Evolutionary conservation across 2,329 filamentous ascomycete genomes (phyloP).

Genomic region (Clonostachys chloroleuca): DNA sequence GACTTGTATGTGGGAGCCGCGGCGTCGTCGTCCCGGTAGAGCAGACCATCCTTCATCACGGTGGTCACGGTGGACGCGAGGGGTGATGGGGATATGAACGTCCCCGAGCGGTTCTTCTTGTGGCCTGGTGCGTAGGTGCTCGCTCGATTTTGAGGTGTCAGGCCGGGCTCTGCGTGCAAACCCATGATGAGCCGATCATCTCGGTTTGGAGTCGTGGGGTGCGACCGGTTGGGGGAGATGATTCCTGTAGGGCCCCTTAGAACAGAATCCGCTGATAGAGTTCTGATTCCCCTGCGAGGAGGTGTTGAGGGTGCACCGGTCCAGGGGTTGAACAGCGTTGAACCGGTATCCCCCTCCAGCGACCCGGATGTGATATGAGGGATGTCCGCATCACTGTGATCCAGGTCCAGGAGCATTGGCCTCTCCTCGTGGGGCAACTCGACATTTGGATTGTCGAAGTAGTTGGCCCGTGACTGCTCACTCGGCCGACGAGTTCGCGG

Average conservation of each 20-base stretch:
- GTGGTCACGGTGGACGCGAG: constrained; percentile 55
- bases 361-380: constrained; percentile 16
- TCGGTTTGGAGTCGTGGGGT: constrained; percentile 22
- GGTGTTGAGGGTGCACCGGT: constrained; percentile 25
- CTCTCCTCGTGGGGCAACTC: neutral
- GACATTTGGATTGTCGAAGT: constrained; percentile 29
- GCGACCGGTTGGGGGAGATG: constrained; percentile 16
- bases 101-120: constrained; percentile 28
- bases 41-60: constrained; percentile 51
- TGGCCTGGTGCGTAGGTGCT: constrained; percentile 15
- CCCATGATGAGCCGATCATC: constrained; percentile 13
- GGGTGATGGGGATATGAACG: constrained; percentile 55
- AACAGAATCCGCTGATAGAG: constrained; percentile 28
- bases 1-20: constrained; percentile 30
- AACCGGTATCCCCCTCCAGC: constrained; percentile 18
- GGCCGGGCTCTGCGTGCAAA: constrained; percentile 14
- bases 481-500: constrained; percentile 42
- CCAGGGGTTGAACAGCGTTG: neutral
- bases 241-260: constrained; percentile 12
- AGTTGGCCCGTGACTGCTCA: constrained; percentile 38
- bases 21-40: constrained; percentile 32
- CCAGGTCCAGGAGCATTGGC: too few relatives aligned
- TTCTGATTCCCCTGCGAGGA: constrained; percentile 26
- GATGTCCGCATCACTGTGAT: too few relatives aligned
- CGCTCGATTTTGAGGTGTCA: constrained; percentile 16